Percentiles rank a stretch among this genome's conserved stretches.
Conservation (phyloP, 495 filamentous ascomycete species). For the Penicillium turbatum region DNA sequence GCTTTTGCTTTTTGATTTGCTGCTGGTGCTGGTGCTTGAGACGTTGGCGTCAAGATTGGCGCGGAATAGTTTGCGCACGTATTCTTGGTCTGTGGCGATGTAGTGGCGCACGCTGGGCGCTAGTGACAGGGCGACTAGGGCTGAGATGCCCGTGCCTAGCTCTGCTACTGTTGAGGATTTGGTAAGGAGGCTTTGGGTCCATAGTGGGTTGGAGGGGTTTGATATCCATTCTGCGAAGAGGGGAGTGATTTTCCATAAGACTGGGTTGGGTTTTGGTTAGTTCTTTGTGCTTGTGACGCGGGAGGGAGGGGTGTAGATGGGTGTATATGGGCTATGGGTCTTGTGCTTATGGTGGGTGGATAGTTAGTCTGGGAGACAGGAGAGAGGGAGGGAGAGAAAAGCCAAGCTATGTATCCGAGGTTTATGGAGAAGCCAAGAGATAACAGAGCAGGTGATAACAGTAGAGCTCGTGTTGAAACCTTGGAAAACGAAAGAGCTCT, state of each 20-base stretch:
- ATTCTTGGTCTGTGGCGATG: conserved; percentile 83
- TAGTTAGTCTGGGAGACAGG: neutral
- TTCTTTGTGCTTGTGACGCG: neutral
- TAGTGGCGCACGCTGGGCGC: conserved; percentile 59
- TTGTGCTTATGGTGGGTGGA: neutral
- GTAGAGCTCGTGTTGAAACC: neutral
- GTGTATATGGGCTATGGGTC: too few species aligned
- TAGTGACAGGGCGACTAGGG: conserved; percentile 63
- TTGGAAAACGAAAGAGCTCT: neutral
- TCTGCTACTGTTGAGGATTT: conserved; percentile 62
- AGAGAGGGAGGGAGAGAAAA: neutral
- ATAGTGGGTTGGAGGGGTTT: conserved; percentile 59
- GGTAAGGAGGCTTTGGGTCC: conserved; percentile 51
- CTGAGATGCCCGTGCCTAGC: conserved; percentile 83
- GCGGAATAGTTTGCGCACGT: conserved; percentile 68
- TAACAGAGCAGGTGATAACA: neutral
- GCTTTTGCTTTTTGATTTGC: conserved; percentile 24
- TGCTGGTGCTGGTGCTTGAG: neutral
- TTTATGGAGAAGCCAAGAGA: neutral
- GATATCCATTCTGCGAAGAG: conserved; percentile 78
- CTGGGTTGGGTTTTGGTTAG: conserved; percentile 40
- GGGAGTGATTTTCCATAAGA: conserved; percentile 91
- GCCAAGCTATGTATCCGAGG: conserved; percentile 1
- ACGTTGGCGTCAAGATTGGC: conserved; percentile 70
- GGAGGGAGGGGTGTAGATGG: neutral